Base-by-base conservation (phyloP, 192 early-diverging fungal species). In the Coemansia reversa region DNA sequence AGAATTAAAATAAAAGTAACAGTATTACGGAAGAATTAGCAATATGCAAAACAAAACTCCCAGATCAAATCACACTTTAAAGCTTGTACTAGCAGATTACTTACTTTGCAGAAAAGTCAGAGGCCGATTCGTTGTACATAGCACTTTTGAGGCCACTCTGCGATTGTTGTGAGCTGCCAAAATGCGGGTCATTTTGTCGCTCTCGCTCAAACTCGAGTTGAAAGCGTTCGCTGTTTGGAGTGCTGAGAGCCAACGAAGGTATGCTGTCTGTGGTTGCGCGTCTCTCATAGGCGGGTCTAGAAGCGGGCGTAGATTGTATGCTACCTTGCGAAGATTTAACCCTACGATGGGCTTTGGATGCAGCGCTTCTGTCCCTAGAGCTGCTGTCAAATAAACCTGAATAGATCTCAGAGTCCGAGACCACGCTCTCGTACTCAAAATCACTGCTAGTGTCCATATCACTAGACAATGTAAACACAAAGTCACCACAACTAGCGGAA, bases 341-440 rank as follows among this genome's bases (percentile, higher is more conserved):
- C 16, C 12, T 45, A 16, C 14, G 6, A 45, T 14, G 39, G 14
- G 39, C 39, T 16, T 45, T 45, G 16, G 35, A 25, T 23, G 22
- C 7, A 5, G 33, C 11, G 16, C 55, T 30, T 57, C 52, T 16
- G 20, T 24, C 28, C 9, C 28, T 47, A 19, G 60, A 23, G 30
- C 35, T 47, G 51, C 42, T 61, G 55, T 63, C 55, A 5, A 79
- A 50, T 11, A 79, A 25, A 2, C 59, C 63, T 4, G 62, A 50
- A 18, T 63, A 61, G 11, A 24, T 58, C 19, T 55, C 71, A 23
- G 70, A 60, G 63, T 72, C 66, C 1, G 76, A 79, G n/a, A 66
- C 76, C 32, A 69, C 63, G 60, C 76, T 79, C 42, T 73, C 67
- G 35, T 73, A 73, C 23, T 73, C 33, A 23, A 79, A 71, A 48